Evolutionary conservation across 495 filamentous ascomycete genomes (phyloP), one percentile per base, ranked within the genome.

Genomic region (Cairneyella variabilis): DNA sequence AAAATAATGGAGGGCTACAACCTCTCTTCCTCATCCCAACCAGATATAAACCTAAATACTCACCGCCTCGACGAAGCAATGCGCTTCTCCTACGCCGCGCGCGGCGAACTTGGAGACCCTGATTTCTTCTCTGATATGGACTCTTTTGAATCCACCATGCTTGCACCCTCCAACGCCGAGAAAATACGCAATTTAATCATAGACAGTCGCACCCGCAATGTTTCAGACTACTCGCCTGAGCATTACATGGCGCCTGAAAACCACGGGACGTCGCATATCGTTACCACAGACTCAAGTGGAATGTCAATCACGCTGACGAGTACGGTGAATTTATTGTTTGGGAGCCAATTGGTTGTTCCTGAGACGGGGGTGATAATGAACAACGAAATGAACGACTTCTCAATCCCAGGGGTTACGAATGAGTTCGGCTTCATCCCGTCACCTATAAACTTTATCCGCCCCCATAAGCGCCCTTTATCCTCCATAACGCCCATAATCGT

Each of bases 331-430:
- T 72, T 92, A 1, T 73, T 91, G 0, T 97, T 96, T 50, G 91
- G 91, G 16, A 83, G 80, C 38, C 70, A 80, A 23, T 57, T 96
- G 30, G 81, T 95, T 70, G 83, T 90, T 0, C 89, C 90, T 0
- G 83, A 90, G 60, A 93, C 89, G 0, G 79, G 79, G 11, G 79
- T 96, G 44, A 88, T 95, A 42, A 87, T 92, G 83, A 97, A 97
- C 66, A 83, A 96, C 63, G 89, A 96, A 64, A 96, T 96, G 91
- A 88, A 96, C 64, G 88, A 87, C 78, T 60, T 92, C 72, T 85
- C 80, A n/a, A 87, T 91, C 47, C 90, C 90, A 2, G 79, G 79
- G 14, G 71, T 73, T 0, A 77, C 73, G 14, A 95, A 96, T 69
- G 77, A 82, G 5, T 97, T 95, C 55, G 90, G 89, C 41, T 96